A percentile compares a stretch with the other conserved stretches of the same genome.
Evolutionary conservation across 192 early-diverging fungal species (phyloP).

Genomic region (Diversispora epigaea): DNA sequence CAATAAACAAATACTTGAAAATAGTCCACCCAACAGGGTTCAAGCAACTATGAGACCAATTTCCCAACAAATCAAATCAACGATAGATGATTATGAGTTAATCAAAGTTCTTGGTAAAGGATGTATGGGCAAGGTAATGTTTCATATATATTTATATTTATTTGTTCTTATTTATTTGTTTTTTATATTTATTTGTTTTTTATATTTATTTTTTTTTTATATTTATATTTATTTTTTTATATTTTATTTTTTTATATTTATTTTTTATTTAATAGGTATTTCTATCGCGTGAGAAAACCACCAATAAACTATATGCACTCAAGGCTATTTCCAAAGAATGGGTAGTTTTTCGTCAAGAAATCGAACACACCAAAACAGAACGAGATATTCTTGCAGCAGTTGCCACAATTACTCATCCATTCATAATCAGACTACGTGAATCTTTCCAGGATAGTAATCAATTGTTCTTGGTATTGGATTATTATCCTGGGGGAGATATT

Average conservation of each 20-base stretch:
- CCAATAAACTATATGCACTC: slow-evolving; percentile 51
- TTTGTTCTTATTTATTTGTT: neutral
- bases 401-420: slow-evolving; percentile 82
- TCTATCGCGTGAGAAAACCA: slow-evolving; percentile 44
- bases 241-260: neutral
- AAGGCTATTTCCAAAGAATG: slow-evolving; percentile 59
- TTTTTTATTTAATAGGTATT: slow-evolving; percentile 43
- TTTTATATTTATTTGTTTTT: slow-evolving; percentile 9
- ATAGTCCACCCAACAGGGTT: neutral
- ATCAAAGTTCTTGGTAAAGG: slow-evolving; percentile 61
- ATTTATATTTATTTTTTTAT: neutral
- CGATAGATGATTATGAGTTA: slow-evolving; percentile 51
- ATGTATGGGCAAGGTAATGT: slow-evolving; percentile 59
- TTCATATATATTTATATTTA: slow-evolving; percentile 11
- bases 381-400: slow-evolving; percentile 70
- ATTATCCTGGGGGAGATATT: slow-evolving; percentile 89
- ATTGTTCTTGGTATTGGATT: slow-evolving; percentile 89
- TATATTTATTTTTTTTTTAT: slow-evolving; percentile 13
- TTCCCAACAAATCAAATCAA: slow-evolving; percentile 36
- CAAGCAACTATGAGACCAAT: slow-evolving; percentile 28
- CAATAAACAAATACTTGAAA: slow-evolving; percentile 3
- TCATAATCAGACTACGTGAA: slow-evolving; percentile 83
- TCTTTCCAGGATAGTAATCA: slow-evolving; percentile 86
- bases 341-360: slow-evolving; percentile 74
- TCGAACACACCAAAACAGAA: slow-evolving; percentile 81